Percentiles rank a stretch among this genome's conserved stretches.
Conservation (phyloP, 2,329 filamentous ascomycete genomes). For the Coniosporium tulheliwenetii region DNA sequence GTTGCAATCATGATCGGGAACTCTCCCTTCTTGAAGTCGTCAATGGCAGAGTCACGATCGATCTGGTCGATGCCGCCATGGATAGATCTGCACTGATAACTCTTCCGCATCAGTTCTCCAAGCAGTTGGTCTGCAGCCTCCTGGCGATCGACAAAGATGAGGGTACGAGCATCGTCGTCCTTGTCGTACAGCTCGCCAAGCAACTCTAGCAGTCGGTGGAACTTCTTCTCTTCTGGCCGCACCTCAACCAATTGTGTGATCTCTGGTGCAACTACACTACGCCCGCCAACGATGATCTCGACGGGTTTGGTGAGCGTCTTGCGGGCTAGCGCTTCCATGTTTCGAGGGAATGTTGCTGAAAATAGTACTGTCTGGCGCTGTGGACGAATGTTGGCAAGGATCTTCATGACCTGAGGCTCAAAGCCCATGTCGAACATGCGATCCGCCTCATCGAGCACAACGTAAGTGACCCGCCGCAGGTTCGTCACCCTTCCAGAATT, state of each 20-base stretch:
- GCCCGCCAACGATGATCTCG: slow-evolving; percentile 83
- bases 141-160: slow-evolving; percentile 87
- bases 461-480: slow-evolving; percentile 74
- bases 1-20: slow-evolving; percentile 87
- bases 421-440: slow-evolving; percentile 98
- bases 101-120: slow-evolving; percentile 65
- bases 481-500: slow-evolving; percentile 94
- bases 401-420: slow-evolving; percentile 94
- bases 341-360: slow-evolving; percentile 87
- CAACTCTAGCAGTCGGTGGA: slow-evolving; percentile 67
- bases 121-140: slow-evolving; percentile 73
- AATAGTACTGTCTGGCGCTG: slow-evolving; percentile 91
- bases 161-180: slow-evolving; percentile 76
- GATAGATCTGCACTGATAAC: slow-evolving; percentile 84
- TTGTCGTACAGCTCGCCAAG: slow-evolving; percentile 73
- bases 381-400: slow-evolving; percentile 79
- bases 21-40: slow-evolving; percentile 84
- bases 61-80: slow-evolving; percentile 90
- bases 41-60: slow-evolving; percentile 81
- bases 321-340: slow-evolving; percentile 79
- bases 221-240: slow-evolving; percentile 67
- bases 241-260: slow-evolving; percentile 91
- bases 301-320: slow-evolving; percentile 76
- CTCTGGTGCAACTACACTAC: slow-evolving; percentile 49
- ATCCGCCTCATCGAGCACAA: slow-evolving; percentile 73